Conservation (phyloP, 2,329 filamentous ascomycete species). For the Pseudocercospora cruenta region DNA sequence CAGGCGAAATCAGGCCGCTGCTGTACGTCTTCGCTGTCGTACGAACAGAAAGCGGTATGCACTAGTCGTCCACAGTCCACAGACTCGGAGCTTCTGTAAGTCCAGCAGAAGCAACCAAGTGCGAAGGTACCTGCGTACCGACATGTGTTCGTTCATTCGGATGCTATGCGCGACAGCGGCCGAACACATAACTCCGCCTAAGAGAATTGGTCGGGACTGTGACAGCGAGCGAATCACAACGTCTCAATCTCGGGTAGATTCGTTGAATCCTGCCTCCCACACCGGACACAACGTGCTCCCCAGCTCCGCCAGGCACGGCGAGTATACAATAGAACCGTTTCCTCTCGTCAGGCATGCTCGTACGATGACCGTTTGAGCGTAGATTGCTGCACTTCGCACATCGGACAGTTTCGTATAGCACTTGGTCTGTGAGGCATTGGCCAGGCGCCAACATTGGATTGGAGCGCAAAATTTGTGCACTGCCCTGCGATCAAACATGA, state of each 20-base stretch:
- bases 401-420: constrained; percentile 1
- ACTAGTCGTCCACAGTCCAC: constrained; percentile 2
- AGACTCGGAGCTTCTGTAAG: constrained; percentile 2
- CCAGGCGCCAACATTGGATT: constrained; percentile 7
- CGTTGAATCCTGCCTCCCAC: neutral
- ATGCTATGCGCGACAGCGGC: constrained; percentile 1
- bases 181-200: constrained; percentile 5
- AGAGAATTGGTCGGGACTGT: neutral
- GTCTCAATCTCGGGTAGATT: neutral
- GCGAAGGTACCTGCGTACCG: neutral
- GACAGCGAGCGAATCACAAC: neutral
- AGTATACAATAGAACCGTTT: constrained; percentile 3
- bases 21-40: neutral
- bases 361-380: neutral
- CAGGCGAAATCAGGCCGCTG: neutral
- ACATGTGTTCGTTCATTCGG: neutral
- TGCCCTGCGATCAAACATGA: neutral
- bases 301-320: constrained; percentile 3
- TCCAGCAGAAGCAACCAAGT: neutral
- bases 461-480: neutral
- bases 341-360: neutral
- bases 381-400: neutral
- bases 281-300: constrained; percentile 4
- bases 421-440: neutral
- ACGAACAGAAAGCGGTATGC: constrained; percentile 4